phyloP scores from a whole-genome alignment of 345 rosid species.

The Moricandia moricandioides region DNA sequence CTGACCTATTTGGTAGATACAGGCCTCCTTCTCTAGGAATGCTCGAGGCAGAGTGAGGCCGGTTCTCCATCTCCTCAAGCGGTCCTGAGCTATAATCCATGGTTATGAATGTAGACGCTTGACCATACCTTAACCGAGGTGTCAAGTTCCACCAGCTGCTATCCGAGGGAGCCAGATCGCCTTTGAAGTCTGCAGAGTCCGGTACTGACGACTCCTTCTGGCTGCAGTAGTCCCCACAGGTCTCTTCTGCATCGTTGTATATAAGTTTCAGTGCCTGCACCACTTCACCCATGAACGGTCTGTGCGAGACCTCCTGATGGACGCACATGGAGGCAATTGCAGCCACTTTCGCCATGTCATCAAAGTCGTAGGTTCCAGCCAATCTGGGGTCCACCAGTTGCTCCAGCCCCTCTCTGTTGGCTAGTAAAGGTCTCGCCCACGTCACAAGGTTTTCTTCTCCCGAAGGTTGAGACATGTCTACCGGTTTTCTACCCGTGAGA shows the following conservation, averaged over 20 bases:
- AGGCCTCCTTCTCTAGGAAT: constrained; percentile 43
- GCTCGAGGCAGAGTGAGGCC: constrained; percentile 58
- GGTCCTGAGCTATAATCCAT: constrained; percentile 96
- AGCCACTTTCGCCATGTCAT: constrained; percentile 95
- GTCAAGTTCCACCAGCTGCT: constrained; percentile 96
- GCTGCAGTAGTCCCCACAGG: constrained; percentile 72
- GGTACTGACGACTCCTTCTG: constrained; percentile 77
- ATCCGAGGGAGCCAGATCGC: constrained; percentile 56
- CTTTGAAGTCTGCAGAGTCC: constrained; percentile 67
- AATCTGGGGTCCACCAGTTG: constrained; percentile 79
- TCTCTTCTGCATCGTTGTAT: constrained; percentile 78
- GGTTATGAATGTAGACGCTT: constrained; percentile 74
- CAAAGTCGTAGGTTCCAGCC: constrained; percentile 72
- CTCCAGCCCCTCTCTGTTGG: constrained; percentile 77
- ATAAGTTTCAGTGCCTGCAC: constrained; percentile 97
- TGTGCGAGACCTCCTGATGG: constrained; percentile 83
- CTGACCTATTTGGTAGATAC: constrained; percentile 58
- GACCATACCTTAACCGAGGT: constrained; percentile 70
- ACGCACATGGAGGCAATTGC: constrained; percentile 98
- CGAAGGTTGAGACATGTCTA: constrained; percentile 94
- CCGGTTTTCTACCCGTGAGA: constrained; percentile 91
- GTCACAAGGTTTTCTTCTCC: constrained; percentile 98
- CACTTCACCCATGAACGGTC: constrained; percentile 99
- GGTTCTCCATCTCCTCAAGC: constrained; percentile 58
- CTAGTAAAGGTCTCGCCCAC: constrained; percentile 93